Evolutionary conservation across 192 early-diverging fungal species (phyloP).

Genomic region (Kickxella alabastrina): DNA sequence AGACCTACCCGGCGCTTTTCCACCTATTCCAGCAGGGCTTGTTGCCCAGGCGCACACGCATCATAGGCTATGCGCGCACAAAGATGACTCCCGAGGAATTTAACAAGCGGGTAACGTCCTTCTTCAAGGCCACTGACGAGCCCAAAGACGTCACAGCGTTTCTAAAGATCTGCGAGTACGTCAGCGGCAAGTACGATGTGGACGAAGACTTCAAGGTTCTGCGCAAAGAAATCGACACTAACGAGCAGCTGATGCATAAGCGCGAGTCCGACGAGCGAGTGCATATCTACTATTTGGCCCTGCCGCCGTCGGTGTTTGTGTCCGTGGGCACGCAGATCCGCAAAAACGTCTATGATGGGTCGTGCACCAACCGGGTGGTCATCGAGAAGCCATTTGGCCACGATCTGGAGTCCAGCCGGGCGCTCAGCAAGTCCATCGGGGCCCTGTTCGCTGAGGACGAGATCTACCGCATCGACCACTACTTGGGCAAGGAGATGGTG

Average conservation of each 20-base stretch:
- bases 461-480: slow-evolving; percentile 98
- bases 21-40: slow-evolving; percentile 84
- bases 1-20: slow-evolving; percentile 96
- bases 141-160: slow-evolving; percentile 56
- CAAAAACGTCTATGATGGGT: slow-evolving; percentile 61
- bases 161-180: slow-evolving; percentile 70
- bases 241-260: slow-evolving; percentile 52
- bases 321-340: slow-evolving; percentile 74
- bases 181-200: slow-evolving; percentile 80
- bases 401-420: slow-evolving; percentile 78
- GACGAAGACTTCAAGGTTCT: slow-evolving; percentile 68
- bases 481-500: slow-evolving; percentile 99
- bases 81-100: slow-evolving; percentile 70
- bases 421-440: slow-evolving; percentile 68
- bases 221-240: slow-evolving; percentile 56
- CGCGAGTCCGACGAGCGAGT: slow-evolving; percentile 53
- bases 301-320: slow-evolving; percentile 94
- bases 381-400: slow-evolving; percentile 98
- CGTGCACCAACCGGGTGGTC: slow-evolving; percentile 77
- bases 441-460: slow-evolving; percentile 83
- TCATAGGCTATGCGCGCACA: slow-evolving; percentile 90
- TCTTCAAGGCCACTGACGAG: slow-evolving; percentile 47
- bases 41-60: slow-evolving; percentile 67
- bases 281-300: slow-evolving; percentile 91
- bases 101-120: slow-evolving; percentile 62